phyloP scores from a whole-genome alignment of 2,329 filamentous ascomycete species.

The Scedosporium aurantiacum region DNA sequence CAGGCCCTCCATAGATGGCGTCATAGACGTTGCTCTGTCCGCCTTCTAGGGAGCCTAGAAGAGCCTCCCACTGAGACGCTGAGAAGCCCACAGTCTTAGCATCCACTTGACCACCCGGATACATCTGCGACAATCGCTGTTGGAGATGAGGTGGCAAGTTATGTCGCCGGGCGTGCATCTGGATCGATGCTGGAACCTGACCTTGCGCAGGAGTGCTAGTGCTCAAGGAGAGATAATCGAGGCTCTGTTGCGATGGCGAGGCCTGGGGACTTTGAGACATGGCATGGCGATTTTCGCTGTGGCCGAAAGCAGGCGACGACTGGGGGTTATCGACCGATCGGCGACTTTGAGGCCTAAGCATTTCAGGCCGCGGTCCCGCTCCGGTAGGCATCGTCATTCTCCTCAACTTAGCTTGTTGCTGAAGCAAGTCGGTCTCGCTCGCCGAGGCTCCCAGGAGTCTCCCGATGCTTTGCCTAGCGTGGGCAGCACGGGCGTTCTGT shows the following conservation, averaged over 20 bases:
- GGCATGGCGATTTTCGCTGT: slow-evolving; percentile 38
- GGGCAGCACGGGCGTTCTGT: slow-evolving; percentile 24
- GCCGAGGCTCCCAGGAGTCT: slow-evolving; percentile 30
- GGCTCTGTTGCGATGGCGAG: slow-evolving; percentile 29
- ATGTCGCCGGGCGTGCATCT: slow-evolving; percentile 10
- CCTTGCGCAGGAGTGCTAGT: slow-evolving; percentile 15
- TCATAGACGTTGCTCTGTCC: slow-evolving; percentile 77
- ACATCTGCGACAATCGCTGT: slow-evolving; percentile 2
- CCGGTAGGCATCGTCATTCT: slow-evolving; percentile 42
- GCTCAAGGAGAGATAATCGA: slow-evolving; percentile 49
- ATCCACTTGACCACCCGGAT: slow-evolving; percentile 8
- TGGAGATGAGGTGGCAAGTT: slow-evolving; percentile 20
- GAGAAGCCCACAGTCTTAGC: slow-evolving; percentile 36
- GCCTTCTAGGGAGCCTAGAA: slow-evolving; percentile 69
- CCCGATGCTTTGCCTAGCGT: slow-evolving; percentile 24
- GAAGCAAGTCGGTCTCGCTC: slow-evolving; percentile 42
- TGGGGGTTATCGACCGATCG: slow-evolving; percentile 32
- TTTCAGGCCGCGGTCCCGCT: slow-evolving; percentile 22
- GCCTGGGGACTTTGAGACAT: slow-evolving; percentile 28
- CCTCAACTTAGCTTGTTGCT: slow-evolving; percentile 46
- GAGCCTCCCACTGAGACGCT: slow-evolving; percentile 68
- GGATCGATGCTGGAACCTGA: slow-evolving; percentile 4
- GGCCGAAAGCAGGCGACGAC: slow-evolving; percentile 20
- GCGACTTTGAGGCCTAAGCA: slow-evolving; percentile 29
- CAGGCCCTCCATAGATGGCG: slow-evolving; percentile 62